Evolutionary conservation across 1,284 basidiomycete genomes (phyloP).

Genomic region (Vanrija humicola): DNA sequence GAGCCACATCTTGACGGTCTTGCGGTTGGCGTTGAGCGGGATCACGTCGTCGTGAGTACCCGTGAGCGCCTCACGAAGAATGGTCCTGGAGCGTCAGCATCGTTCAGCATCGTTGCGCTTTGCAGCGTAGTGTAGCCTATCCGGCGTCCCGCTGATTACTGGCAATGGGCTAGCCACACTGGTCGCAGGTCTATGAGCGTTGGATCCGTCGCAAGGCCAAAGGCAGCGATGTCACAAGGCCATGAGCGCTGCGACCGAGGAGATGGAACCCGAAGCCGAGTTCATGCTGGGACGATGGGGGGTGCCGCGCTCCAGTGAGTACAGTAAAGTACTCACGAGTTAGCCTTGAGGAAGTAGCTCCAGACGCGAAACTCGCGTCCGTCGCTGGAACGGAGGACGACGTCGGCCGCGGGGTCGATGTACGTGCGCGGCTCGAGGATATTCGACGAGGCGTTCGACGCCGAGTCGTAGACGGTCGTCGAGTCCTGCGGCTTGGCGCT

Average conservation of each 20-base stretch:
- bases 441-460: neutral
- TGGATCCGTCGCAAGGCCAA: too few species aligned
- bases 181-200: too few species aligned
- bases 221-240: too few species aligned
- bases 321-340: constrained; percentile 17
- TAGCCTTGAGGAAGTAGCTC: constrained; percentile 20
- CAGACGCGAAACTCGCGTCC: constrained; percentile 23
- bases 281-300: too few species aligned
- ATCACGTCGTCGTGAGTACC: neutral
- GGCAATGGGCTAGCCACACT: too few species aligned
- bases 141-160: too few species aligned
- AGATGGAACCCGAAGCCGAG: too few species aligned
- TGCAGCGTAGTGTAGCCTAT: too few species aligned
- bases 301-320: neutral
- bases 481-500: neutral
- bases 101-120: too few species aligned
- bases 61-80: neutral
- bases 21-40: constrained; percentile 9
- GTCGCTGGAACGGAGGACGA: constrained; percentile 16
- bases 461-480: neutral
- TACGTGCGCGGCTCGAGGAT: constrained; percentile 10
- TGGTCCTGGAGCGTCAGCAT: too few species aligned
- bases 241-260: too few species aligned
- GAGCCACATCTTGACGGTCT: constrained; percentile 15
- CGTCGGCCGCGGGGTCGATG: constrained; percentile 22